These are phyloP conservation scores for Colletotrichum liaoningense DNA, from an alignment of 2,329 filamentous ascomycete genomes.

Conservation along the genomic window DNA sequence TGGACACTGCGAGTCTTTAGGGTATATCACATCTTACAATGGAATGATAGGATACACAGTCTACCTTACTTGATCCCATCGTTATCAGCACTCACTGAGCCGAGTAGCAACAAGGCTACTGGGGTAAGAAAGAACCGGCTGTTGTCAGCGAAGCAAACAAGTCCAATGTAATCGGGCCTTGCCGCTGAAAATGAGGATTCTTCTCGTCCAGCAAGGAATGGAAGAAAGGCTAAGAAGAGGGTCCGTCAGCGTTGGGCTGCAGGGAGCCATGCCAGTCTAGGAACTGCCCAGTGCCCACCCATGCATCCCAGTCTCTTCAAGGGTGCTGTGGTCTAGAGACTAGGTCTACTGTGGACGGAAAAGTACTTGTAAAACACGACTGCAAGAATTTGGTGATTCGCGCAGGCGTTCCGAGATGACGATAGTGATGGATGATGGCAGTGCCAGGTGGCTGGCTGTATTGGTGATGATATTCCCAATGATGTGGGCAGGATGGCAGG, in stretches of 20 bases:
- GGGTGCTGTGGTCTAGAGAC: background rate
- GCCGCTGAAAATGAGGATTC: background rate
- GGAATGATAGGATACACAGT: too few relatives aligned
- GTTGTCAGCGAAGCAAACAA: background rate
- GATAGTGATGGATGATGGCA: background rate
- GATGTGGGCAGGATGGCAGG: background rate
- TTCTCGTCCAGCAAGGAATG: constrained; percentile 13
- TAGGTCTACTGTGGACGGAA: background rate
- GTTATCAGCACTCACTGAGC: too few relatives aligned
- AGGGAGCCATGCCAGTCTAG: background rate
- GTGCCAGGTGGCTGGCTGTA: background rate
- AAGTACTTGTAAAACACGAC: too few relatives aligned
- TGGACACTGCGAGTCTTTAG: background rate
- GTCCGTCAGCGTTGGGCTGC: constrained; percentile 25
- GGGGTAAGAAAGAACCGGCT: background rate
- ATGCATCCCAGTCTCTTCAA: background rate
- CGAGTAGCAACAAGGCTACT: background rate
- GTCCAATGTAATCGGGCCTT: background rate
- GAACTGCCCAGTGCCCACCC: background rate
- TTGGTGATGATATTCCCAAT: background rate
- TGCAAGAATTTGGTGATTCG: background rate
- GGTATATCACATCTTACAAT: too few relatives aligned
- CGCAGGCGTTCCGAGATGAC: background rate
- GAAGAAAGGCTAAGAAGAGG: constrained; percentile 32
- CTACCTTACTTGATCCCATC: too few relatives aligned